Base-by-base conservation (phyloP, 2,329 filamentous ascomycete species). In the Aspergillus luchuensis region DNA sequence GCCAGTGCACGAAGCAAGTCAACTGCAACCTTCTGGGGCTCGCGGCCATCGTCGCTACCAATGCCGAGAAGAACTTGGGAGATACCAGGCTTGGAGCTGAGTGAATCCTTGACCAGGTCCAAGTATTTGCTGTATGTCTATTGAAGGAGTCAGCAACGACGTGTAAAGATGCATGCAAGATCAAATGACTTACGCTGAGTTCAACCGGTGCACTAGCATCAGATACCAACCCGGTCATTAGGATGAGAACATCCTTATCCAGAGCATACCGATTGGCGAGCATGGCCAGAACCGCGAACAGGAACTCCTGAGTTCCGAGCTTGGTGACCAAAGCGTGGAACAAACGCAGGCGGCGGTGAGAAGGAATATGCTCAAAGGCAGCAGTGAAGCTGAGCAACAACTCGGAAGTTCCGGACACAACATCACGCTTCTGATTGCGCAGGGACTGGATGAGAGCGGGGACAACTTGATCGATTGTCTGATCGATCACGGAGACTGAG, bases 301-400 rank as follows among this genome's bases (percentile, higher is more conserved):
- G 81, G 70, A 96, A 96, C 63, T 98, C 93, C 56, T 90, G 85
- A 0, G 92, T 84, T 2, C 94, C 94, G 3, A 99, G 82, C 10
- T 93, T 96, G 69, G 91, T 87, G 21, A 95, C 88, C 17, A 99
- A 82, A 54, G 94, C 91, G 57, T 90, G 84, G 77, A 97, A 99
- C 6, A 99, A 81, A 43, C 88, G 88, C 30, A 91, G 86, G 66
- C 92, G 87, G 59, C 95, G 86, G 75, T 97, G 93, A 8, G 89
- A 85, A 5, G 95, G 95, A 64, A 99, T 93, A 73, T 99, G 95
- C 74, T 97, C 93, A 75, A 96, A 99, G 0, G 96, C 95, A 7
- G 93, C 92, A 17, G 92, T 94, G 73, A 99, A 99, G 79, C 93
- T 98, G 45, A 96, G 84, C n/a, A 99, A 83, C 51, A 99, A 85